phyloP scores from a whole-genome alignment of 1,284 basidiomycete species.

The Pseudozyma sp. region DNA sequence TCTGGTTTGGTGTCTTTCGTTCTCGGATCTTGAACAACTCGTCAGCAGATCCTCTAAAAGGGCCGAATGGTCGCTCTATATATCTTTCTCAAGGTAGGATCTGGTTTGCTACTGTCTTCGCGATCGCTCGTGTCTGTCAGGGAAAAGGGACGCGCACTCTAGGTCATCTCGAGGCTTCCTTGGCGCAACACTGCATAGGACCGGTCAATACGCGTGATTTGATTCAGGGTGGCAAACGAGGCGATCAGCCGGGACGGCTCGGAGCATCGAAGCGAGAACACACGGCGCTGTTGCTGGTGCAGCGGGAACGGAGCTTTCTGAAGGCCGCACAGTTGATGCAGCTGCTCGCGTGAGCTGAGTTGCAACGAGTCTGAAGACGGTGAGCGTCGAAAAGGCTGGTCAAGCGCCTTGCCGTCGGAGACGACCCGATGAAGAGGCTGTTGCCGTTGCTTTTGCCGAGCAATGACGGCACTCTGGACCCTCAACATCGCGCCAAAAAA shows the following conservation, averaged over 20 bases:
- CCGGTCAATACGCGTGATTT: no score
- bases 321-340: background rate
- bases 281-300: slow-evolving; percentile 1
- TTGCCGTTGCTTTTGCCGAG: background rate
- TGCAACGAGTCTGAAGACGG: background rate
- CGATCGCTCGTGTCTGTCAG: no score
- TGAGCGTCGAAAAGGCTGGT: background rate
- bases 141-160: no score
- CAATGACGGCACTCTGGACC: no score
- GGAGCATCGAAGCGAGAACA: background rate
- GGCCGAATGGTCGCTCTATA: no score
- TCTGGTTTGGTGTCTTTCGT: no score
- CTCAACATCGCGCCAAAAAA: background rate
- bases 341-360: background rate
- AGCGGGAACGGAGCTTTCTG: background rate
- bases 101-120: no score
- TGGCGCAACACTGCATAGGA: no score
- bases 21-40: no score
- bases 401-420: slow-evolving; percentile 11
- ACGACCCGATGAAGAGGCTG: background rate
- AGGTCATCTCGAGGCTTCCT: no score
- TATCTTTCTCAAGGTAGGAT: no score
- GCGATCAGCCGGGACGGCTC: background rate
- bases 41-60: no score
- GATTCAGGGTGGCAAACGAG: background rate